A percentile compares a stretch with the other conserved stretches of the same genome.
Conservation (phyloP, 2,329 filamentous ascomycete species). For the Trichoderma asperellum region DNA sequence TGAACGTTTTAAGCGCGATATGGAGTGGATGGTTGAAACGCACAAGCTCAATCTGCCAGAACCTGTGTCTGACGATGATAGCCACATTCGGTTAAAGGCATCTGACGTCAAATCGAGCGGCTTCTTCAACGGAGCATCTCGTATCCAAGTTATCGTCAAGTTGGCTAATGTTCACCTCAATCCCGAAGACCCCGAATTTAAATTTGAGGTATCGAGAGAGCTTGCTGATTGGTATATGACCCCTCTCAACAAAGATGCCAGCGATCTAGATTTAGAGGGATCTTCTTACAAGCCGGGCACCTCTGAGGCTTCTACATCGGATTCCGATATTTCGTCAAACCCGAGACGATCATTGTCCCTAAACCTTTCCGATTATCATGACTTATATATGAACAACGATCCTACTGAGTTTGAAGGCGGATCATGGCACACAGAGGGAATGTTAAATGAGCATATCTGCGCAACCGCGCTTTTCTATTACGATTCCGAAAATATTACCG, state of each 20-base stretch:
- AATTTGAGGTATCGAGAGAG: conserved; percentile 8
- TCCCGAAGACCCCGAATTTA: conserved; percentile 54
- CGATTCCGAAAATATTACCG: conserved; percentile 62
- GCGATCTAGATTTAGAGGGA: conserved; percentile 5
- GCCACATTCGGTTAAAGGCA: conserved; percentile 26
- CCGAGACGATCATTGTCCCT: background rate
- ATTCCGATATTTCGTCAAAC: background rate
- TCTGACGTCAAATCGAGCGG: conserved; percentile 36
- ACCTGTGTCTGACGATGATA: background rate
- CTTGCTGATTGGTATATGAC: conserved; percentile 16
- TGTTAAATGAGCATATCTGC: conserved; percentile 65
- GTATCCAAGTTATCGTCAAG: conserved; percentile 66
- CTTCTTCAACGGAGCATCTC: conserved; percentile 39
- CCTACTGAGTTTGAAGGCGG: conserved; percentile 51
- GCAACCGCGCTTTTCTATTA: conserved; percentile 67
- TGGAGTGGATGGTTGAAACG: conserved; percentile 37
- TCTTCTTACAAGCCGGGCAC: conserved; percentile 7
- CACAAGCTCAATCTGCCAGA: conserved; percentile 35
- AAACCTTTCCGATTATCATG: background rate
- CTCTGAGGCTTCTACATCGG: background rate
- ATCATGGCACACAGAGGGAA: conserved; percentile 44
- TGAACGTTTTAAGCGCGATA: conserved; percentile 35
- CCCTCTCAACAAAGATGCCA: background rate
- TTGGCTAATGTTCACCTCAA: conserved; percentile 64
- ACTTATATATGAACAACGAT: background rate